phyloP scores from a whole-genome alignment of 1,284 basidiomycete genomes.

The Chondrostereum purpureum region DNA sequence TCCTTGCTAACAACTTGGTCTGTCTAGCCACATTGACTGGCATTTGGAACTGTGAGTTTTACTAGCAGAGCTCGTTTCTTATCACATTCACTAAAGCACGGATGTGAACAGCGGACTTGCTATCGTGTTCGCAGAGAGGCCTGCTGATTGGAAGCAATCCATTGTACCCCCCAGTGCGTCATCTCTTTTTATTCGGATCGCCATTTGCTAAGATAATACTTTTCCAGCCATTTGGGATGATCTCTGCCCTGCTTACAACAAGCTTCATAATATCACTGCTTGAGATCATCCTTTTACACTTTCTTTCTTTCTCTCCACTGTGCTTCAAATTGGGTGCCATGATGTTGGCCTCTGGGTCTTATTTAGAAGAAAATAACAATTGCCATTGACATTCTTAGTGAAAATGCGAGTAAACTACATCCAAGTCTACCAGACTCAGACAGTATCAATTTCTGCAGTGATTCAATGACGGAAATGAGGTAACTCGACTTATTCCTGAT shows the following conservation, averaged over 20 bases:
- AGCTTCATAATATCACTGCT: no score
- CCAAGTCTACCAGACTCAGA: no score
- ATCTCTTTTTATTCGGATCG: not conserved
- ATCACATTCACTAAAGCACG: not conserved
- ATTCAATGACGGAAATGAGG: no score
- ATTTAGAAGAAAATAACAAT: no score
- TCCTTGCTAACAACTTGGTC: not conserved
- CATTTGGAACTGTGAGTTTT: slow-evolving; percentile 27
- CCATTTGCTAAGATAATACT: not conserved
- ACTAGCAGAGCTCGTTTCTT: not conserved
- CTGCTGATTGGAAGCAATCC: slow-evolving; percentile 15
- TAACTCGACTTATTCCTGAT: no score
- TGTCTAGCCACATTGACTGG: slow-evolving; percentile 30
- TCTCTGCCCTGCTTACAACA: slow-evolving; percentile 13
- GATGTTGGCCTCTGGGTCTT: no score
- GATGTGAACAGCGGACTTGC: slow-evolving; percentile 28
- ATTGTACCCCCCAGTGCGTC: slow-evolving; percentile 20
- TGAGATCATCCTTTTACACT: no score
- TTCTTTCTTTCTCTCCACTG: no score
- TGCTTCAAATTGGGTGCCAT: no score
- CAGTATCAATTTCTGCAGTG: no score
- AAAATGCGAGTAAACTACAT: no score
- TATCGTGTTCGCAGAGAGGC: slow-evolving; percentile 31
- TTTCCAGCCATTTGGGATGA: slow-evolving; percentile 11
- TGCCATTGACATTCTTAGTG: no score